Conservation (phyloP, 2,329 filamentous ascomycete species). For the Colletotrichum cereale region DNA sequence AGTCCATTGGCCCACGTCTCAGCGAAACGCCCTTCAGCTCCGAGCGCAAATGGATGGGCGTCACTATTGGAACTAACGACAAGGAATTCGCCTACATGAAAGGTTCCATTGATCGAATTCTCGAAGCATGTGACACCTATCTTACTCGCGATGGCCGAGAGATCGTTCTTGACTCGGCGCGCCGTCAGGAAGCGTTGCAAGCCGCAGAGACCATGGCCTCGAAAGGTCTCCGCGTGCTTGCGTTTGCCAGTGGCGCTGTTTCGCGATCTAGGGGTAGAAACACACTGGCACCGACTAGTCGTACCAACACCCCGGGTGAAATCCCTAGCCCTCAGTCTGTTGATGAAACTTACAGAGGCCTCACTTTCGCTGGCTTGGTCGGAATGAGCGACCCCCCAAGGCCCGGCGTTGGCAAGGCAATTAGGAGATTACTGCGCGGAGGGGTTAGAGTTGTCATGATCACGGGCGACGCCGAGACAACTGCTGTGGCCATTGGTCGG, state of each 20-base stretch:
- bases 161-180: conserved; percentile 82
- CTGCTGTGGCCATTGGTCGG: conserved; percentile 91
- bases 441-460: conserved; percentile 99
- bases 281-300: conserved; percentile 49
- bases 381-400: conserved; percentile 98
- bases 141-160: conserved; percentile 88
- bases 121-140: conserved; percentile 91
- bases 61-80: conserved; percentile 77
- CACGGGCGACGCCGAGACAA: conserved; percentile 95
- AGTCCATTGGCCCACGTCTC: conserved; percentile 84
- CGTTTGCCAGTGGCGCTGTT: conserved; percentile 88
- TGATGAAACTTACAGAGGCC: conserved; percentile 79
- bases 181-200: conserved; percentile 79
- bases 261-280: conserved; percentile 60
- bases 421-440: conserved; percentile 89
- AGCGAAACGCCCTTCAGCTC: conserved; percentile 96
- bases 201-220: conserved; percentile 90
- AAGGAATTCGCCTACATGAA: conserved; percentile 94
- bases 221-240: conserved; percentile 90
- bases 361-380: conserved; percentile 91
- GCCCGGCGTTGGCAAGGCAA: conserved; percentile 89
- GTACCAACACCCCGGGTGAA: conserved; percentile 66
- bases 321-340: conserved; percentile 55
- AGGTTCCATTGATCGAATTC: conserved; percentile 88
- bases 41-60: conserved; percentile 99